Percentiles rank a stretch among this genome's conserved stretches.
phyloP scores from a whole-genome alignment of 345 rosid species.

The Euphorbia peplus region DNA sequence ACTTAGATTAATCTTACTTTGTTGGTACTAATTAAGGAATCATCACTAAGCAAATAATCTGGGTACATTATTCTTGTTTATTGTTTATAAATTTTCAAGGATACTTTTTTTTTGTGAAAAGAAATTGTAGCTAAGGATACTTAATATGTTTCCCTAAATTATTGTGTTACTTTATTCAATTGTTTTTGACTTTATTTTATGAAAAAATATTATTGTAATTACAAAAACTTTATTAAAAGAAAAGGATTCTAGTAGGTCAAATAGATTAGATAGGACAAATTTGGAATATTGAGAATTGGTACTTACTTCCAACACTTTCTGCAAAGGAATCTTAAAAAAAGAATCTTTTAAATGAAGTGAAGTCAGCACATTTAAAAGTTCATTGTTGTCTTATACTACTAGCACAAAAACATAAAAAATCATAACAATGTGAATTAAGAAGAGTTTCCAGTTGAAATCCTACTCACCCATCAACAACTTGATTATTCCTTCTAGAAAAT shows the following conservation, averaged over 20 bases:
- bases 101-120: too few relatives aligned
- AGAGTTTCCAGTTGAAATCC: too few relatives aligned
- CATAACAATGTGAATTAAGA: too few relatives aligned
- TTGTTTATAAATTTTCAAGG: too few relatives aligned
- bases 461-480: too few relatives aligned
- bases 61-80: too few relatives aligned
- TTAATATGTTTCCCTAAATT: background rate
- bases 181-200: background rate
- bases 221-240: too few relatives aligned
- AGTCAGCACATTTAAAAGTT: background rate
- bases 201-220: too few relatives aligned
- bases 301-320: background rate
- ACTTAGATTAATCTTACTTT: too few relatives aligned
- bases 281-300: background rate
- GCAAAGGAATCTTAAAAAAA: slow-evolving; percentile 5
- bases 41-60: too few relatives aligned
- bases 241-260: background rate
- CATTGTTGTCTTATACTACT: background rate
- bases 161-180: background rate
- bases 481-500: too few relatives aligned
- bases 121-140: too few relatives aligned
- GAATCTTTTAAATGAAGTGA: background rate
- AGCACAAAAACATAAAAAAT: background rate
- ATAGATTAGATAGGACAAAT: background rate
- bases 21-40: background rate